phyloP scores from a whole-genome alignment of 768 basidiomycete species.

The Boletus reticuloceps region DNA sequence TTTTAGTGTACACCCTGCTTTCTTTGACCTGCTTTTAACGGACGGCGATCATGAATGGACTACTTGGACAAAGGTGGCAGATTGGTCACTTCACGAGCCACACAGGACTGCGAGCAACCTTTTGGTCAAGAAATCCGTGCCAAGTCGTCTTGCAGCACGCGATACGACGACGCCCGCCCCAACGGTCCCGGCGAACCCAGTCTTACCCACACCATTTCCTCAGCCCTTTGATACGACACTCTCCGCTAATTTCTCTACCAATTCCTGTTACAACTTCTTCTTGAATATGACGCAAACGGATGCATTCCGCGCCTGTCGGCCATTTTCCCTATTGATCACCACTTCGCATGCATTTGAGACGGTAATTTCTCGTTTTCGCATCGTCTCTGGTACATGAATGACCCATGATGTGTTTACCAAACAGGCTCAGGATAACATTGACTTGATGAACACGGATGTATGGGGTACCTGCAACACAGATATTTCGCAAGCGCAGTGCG shows the following conservation, averaged over 20 bases:
- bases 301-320: slow-evolving; percentile 70
- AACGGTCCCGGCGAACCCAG: slow-evolving; percentile 36
- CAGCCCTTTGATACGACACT: slow-evolving; percentile 69
- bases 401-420: slow-evolving; percentile 6
- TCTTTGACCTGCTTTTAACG: slow-evolving; percentile 41
- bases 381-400: neutral
- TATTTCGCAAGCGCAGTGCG: slow-evolving; percentile 47
- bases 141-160: neutral
- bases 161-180: slow-evolving; percentile 16
- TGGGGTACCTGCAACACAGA: slow-evolving; percentile 82
- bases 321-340: slow-evolving; percentile 65
- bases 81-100: slow-evolving; percentile 44
- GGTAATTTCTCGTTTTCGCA: slow-evolving; percentile 37
- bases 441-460: slow-evolving; percentile 61
- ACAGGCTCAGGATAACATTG: slow-evolving; percentile 65
- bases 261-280: slow-evolving; percentile 68
- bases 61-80: slow-evolving; percentile 25
- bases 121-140: slow-evolving; percentile 9
- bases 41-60: slow-evolving; percentile 29
- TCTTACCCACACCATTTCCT: slow-evolving; percentile 73
- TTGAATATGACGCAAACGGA: slow-evolving; percentile 63
- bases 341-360: slow-evolving; percentile 52
- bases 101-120: slow-evolving; percentile 26
- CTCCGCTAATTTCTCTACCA: slow-evolving; percentile 62
- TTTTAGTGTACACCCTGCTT: slow-evolving; percentile 47